Conservation (phyloP, 1,139 yeast genomes). For the Taphrina confusa region DNA sequence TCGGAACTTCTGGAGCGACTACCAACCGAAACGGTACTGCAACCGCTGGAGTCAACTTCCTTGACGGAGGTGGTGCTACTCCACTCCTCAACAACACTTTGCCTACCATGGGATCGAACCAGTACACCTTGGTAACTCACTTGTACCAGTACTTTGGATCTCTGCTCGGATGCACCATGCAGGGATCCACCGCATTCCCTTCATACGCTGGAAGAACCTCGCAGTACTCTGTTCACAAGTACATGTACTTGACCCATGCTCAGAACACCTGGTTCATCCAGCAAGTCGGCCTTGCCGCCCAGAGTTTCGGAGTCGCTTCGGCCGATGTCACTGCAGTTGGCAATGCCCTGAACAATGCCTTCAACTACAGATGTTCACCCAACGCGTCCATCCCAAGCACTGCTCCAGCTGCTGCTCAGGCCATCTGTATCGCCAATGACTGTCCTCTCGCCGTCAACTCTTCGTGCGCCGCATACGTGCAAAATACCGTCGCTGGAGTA, state of each 20-base stretch:
- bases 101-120: constrained; percentile 27
- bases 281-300: constrained; percentile 30
- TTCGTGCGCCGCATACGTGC: constrained; percentile 24
- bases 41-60: constrained; percentile 23
- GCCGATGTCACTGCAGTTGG: constrained; percentile 25
- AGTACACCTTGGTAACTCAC: constrained; percentile 28
- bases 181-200: constrained; percentile 24
- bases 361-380: constrained; percentile 25
- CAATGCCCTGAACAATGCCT: constrained; percentile 18
- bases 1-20: constrained; percentile 15
- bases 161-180: constrained; percentile 30
- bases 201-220: constrained; percentile 22
- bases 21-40: constrained; percentile 32
- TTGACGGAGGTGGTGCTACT: constrained; percentile 31
- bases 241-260: constrained; percentile 30
- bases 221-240: constrained; percentile 32
- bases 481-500: neutral
- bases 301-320: constrained; percentile 30
- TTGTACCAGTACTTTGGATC: constrained; percentile 33
- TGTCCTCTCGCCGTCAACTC: constrained; percentile 31
- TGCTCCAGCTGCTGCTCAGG: constrained; percentile 25
- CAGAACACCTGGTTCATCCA: constrained; percentile 30
- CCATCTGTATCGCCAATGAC: constrained; percentile 30
- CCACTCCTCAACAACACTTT: constrained; percentile 32
- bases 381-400: constrained; percentile 23